Evolutionary conservation across 2,329 filamentous ascomycete species (phyloP), one percentile per base, ranked within the genome.

Genomic region (Neoscytalidium dimidiatum): DNA sequence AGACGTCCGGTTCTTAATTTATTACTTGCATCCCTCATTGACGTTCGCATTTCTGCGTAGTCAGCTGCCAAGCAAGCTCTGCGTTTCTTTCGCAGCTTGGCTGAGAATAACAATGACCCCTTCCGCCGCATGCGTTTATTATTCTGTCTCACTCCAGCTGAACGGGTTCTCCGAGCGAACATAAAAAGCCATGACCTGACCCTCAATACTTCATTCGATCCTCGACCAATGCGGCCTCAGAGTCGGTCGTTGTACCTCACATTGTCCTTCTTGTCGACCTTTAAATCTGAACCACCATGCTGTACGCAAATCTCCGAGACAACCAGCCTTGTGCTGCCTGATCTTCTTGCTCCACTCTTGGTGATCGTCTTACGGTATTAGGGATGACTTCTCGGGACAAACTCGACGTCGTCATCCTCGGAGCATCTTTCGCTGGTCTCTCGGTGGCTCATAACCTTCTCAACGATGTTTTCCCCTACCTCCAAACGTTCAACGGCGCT

Each of bases 351-450:
- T 17, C 4, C 41, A 4, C 4, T 46, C 26, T 60, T 60, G 56
- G 28, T n/a, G 23, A 69, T 19, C 23, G 17, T 33, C 23, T 21
- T 3, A 26, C 14, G 11, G 17, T 33, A 19, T n/a, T n/a, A 21
- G 23, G 17, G 17, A 60, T 60, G 56, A 19, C n/a, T 5, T 9
- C 5, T n/a, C 56, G 33, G 21, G 44, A 73, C 51, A 68, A 71
- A 4, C 67, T 77, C 29, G 75, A 78, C 66, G 75, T 79, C 62
- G 67, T 79, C 46, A 72, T 80, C 61, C 72, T 79, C 8, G 78
- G 77, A 5, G 74, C 71, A 11, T 79, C 78, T 0, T 79, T 76
- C 66, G 74, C 69, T 31, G 78, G 77, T 23, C 66, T 79, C 6
- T 75, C 77, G 1, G 72, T 70, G 31, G 76, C 77, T 2, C 76